These are phyloP conservation scores for Gaultheria prostrata DNA, from an alignment of 148 eudicot genomes.

Conservation along the genomic window DNA sequence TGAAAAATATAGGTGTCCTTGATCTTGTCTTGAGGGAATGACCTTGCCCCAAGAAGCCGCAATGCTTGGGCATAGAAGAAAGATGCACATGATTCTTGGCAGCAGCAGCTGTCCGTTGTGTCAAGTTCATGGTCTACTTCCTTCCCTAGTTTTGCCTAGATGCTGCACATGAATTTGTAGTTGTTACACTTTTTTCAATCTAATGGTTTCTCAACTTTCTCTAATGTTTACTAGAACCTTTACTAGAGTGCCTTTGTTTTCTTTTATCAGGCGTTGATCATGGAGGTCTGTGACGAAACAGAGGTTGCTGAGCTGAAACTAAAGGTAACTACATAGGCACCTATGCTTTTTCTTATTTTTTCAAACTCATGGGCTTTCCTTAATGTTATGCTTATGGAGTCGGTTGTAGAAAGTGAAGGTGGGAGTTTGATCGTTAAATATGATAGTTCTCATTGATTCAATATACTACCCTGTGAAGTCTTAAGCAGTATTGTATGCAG, in stretches of 20 bases:
- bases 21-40: neutral
- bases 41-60: neutral
- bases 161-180: neutral
- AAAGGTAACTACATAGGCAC: conserved; percentile 45
- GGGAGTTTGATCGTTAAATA: neutral
- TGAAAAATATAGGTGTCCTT: neutral
- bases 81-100: neutral
- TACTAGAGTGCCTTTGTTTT: conserved; percentile 15
- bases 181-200: neutral
- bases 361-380: neutral
- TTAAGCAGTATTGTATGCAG: neutral
- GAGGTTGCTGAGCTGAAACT: conserved; percentile 80
- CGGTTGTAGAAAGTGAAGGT: neutral
- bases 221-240: conserved; percentile 10
- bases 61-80: neutral
- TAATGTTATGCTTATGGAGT: neutral
- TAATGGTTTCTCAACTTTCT: conserved; percentile 5
- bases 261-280: conserved; percentile 55
- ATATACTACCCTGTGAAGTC: neutral
- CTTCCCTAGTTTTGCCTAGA: neutral
- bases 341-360: neutral
- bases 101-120: neutral
- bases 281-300: conserved; percentile 83
- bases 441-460: neutral
- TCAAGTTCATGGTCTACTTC: neutral